A percentile compares a stretch with the other conserved stretches of the same genome.
Conservation (phyloP, 1,139 yeast species). For the Spencermartinsiella ligniputridi region DNA sequence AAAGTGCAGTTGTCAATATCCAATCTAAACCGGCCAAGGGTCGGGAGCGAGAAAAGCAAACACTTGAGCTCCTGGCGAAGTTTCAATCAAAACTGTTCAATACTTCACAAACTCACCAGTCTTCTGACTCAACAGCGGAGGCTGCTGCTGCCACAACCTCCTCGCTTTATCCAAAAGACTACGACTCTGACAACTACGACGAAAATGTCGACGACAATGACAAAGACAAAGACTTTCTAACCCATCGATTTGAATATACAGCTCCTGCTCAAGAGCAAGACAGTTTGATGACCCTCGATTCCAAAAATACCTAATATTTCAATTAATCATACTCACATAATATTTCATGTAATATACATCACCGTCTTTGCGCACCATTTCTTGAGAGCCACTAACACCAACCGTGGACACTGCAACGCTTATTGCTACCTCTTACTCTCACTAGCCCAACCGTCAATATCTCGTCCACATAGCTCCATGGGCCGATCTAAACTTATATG, state of each 20-base stretch:
- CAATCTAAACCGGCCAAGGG: too few species aligned
- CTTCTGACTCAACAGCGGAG: not conserved
- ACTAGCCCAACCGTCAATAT: conserved; percentile 67
- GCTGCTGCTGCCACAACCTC: not conserved
- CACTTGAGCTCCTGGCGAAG: conserved; percentile 18
- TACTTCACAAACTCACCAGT: not conserved
- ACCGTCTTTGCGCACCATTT: not conserved
- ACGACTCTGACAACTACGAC: conserved; percentile 26
- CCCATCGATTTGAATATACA: not conserved
- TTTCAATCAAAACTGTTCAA: conserved; percentile 26
- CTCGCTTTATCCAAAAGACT: conserved; percentile 17
- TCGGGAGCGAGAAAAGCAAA: conserved; percentile 10
- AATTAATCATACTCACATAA: conserved; percentile 1
- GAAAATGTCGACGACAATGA: conserved; percentile 22
- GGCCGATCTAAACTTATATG: conserved; percentile 48
- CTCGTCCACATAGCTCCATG: conserved; percentile 63
- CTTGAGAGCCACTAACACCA: not conserved
- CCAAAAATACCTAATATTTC: conserved; percentile 1
- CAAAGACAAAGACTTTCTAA: conserved; percentile 7
- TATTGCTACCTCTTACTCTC: conserved; percentile 31
- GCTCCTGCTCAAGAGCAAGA: not conserved
- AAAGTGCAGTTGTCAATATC: too few species aligned
- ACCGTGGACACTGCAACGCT: not conserved
- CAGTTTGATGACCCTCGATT: not conserved
- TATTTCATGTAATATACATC: not conserved